A percentile compares a stretch with the other conserved stretches of the same genome.
Evolutionary conservation across 2,329 filamentous ascomycete genomes (phyloP).

Genomic region (Aspergillus niger): DNA sequence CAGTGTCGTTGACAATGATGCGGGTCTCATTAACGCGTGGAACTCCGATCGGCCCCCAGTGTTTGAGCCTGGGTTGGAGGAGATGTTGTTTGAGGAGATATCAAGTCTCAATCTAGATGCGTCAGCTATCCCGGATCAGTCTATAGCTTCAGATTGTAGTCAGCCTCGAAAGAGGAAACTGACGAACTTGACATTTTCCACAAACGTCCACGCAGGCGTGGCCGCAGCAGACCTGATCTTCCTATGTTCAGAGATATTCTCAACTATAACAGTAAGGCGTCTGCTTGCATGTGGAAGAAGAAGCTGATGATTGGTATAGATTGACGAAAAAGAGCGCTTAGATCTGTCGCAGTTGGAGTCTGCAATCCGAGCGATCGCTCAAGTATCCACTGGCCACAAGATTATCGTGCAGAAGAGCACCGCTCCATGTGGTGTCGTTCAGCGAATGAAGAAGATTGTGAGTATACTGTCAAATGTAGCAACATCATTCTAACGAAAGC

Average conservation of each 20-base stretch:
- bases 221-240: constrained; percentile 23
- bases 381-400: constrained; percentile 21
- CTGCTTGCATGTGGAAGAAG: background rate
- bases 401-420: constrained; percentile 24
- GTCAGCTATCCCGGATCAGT: background rate
- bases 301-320: background rate
- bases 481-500: background rate
- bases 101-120: background rate
- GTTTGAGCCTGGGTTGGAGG: constrained; percentile 30
- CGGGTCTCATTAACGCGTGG: constrained; percentile 27
- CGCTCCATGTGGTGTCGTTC: constrained; percentile 20
- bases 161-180: constrained; percentile 12
- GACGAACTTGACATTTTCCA: constrained; percentile 24
- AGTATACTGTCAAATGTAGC: background rate
- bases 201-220: constrained; percentile 19
- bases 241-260: constrained; percentile 15
- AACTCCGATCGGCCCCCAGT: constrained; percentile 30
- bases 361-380: constrained; percentile 20
- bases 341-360: constrained; percentile 11
- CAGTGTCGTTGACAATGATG: constrained; percentile 29
- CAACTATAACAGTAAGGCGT: background rate
- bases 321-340: background rate
- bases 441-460: constrained; percentile 21
- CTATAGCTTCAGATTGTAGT: background rate
- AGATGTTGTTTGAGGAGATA: constrained; percentile 23